These are phyloP conservation scores for Delitschia confertaspora DNA, from an alignment of 495 filamentous ascomycete species.

Conservation along the genomic window DNA sequence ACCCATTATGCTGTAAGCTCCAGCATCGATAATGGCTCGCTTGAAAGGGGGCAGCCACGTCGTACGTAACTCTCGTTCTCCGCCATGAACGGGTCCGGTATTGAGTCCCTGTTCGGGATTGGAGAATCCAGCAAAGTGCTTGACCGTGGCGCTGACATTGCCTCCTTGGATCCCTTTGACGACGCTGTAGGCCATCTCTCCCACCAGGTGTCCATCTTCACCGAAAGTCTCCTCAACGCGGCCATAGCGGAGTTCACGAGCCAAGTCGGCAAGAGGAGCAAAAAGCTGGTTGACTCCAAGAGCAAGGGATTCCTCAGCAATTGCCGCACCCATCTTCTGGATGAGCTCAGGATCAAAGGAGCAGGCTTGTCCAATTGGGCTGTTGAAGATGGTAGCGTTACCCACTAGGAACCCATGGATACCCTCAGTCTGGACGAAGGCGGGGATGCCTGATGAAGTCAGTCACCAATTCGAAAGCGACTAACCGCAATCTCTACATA, in stretches of 20 bases:
- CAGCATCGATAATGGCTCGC: constrained; percentile 57
- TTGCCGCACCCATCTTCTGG: constrained; percentile 51
- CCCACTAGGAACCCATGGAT: constrained; percentile 62
- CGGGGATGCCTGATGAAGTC: constrained; percentile 31
- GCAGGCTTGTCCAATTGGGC: constrained; percentile 59
- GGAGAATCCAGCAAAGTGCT: constrained; percentile 59
- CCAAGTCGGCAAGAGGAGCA: constrained; percentile 57
- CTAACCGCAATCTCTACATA: constrained; percentile 43
- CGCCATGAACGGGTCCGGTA: constrained; percentile 59
- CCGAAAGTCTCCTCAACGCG: constrained; percentile 62
- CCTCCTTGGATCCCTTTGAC: constrained; percentile 53
- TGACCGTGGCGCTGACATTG: constrained; percentile 58
- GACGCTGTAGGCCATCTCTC: constrained; percentile 53
- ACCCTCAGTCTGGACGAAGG: constrained; percentile 58
- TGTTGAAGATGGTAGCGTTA: constrained; percentile 69
- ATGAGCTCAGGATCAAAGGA: constrained; percentile 51
- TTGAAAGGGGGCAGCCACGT: constrained; percentile 61
- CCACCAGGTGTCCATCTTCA: constrained; percentile 55
- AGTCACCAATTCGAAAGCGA: neutral
- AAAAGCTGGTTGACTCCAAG: constrained; percentile 62
- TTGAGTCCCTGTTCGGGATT: constrained; percentile 62
- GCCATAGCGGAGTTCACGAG: constrained; percentile 58
- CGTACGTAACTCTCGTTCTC: constrained; percentile 56
- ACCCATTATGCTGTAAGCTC: constrained; percentile 58
- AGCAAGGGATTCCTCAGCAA: constrained; percentile 52